Evolutionary conservation across 2,329 filamentous ascomycete species (phyloP), one percentile per base, ranked within the genome.

Genomic region (Pestalotiopsis sp.): DNA sequence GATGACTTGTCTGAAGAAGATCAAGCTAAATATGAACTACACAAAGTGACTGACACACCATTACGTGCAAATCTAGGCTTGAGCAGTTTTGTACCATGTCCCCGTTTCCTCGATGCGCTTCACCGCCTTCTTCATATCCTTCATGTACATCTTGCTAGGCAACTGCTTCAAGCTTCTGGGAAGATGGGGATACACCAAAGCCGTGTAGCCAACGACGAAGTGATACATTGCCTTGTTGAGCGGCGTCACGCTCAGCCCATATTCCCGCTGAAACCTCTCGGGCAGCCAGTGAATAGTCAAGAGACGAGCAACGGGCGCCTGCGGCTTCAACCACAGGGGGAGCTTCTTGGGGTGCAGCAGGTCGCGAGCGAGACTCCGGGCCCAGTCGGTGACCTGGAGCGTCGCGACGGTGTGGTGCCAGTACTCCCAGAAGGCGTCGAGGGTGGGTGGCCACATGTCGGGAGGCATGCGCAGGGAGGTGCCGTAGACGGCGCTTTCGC

Each of bases 371-470:
- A 79, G 74, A 12, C 69, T 71, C 20, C 72, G 71, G 1, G 78
- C 78, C 65, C 77, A 69, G 4, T 75, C 70, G 2, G 76, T 80
- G 45, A 82, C 72, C 31, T 78, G 67, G 17, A 81, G 71, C 1
- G 74, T 77, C 45, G 72, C 75, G 27, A 82, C 74, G 61, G 79
- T 75, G 56, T 75, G 69, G 67, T 82, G 70, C 81, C 80, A 82
- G 71, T 82, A 81, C 17, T 67, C 68, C 79, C 78, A 79, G 67
- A 81, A 81, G 2, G 76, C 79, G 39, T 74, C 73, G 6, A 78
- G 74, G 38, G 72, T 76, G 14, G 67, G 70, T 0, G 81, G 80
- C 80, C 81, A 82, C 76, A 79, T 78, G 14, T 77, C 75, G 0
- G 77, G 73, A 6, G 76, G 77, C 45, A 63, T 63, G 12, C 61